A percentile compares a stretch with the other conserved stretches of the same genome.
Evolutionary conservation across 768 basidiomycete species (phyloP).

Genomic region (Gloeopeniophorella convolvens): DNA sequence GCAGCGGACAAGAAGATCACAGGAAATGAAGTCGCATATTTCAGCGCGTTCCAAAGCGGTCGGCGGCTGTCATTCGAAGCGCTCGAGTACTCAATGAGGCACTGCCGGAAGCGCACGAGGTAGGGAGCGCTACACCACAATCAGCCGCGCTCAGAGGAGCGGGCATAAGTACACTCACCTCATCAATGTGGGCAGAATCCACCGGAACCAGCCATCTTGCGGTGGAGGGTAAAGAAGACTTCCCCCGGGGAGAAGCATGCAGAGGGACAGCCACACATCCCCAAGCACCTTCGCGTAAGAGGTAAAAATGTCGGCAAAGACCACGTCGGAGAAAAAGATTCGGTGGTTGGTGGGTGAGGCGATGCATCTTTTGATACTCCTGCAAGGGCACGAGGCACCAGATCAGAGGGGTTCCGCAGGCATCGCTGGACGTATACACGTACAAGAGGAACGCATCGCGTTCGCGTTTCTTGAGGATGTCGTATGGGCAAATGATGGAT

Average conservation of each 20-base stretch:
- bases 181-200: conserved; percentile 80
- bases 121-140: conserved; percentile 67
- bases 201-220: conserved; percentile 57
- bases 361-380: conserved; percentile 69
- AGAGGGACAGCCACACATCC: conserved; percentile 83
- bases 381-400: conserved; percentile 27
- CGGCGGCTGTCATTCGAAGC: conserved; percentile 58
- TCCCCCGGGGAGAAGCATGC: conserved; percentile 82
- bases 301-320: conserved; percentile 93
- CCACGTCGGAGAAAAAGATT: conserved; percentile 84
- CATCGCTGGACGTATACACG: conserved; percentile 29
- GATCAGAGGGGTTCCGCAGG: neutral
- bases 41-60: conserved; percentile 85
- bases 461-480: conserved; percentile 61
- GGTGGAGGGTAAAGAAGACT: conserved; percentile 60
- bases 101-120: conserved; percentile 89
- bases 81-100: conserved; percentile 72
- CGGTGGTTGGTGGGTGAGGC: conserved; percentile 53
- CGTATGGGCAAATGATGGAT: conserved; percentile 59
- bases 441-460: conserved; percentile 75
- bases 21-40: conserved; percentile 95
- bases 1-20: conserved; percentile 93
- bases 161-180: conserved; percentile 45
- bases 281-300: conserved; percentile 96
- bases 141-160: neutral